A percentile compares a stretch with the other conserved stretches of the same genome.
Conservation (phyloP, 768 basidiomycete species). For the Lactarius trivialis region DNA sequence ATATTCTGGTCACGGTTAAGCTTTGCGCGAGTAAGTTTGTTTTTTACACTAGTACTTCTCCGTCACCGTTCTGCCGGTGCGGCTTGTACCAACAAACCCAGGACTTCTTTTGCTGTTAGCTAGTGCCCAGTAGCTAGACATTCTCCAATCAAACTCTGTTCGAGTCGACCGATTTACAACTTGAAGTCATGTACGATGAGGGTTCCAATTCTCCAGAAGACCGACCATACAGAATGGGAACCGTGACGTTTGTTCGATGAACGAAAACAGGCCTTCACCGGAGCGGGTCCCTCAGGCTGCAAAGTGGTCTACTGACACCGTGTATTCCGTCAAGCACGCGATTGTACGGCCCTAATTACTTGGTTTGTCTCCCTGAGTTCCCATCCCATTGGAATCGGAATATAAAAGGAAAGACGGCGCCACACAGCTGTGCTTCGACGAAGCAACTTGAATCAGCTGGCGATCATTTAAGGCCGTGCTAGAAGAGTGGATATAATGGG, state of each 20-base stretch:
- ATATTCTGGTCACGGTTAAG: no score
- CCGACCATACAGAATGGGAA: not conserved
- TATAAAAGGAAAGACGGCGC: not conserved
- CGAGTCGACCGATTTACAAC: no score
- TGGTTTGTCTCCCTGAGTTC: not conserved
- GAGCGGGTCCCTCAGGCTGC: not conserved
- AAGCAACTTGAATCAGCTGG: no score
- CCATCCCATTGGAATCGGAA: not conserved
- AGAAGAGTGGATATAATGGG: not conserved
- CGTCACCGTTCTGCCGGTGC: not conserved
- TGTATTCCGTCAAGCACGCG: not conserved
- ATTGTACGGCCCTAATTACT: not conserved
- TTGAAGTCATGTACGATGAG: not conserved
- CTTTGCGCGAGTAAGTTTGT: not conserved
- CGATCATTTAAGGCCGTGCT: not conserved
- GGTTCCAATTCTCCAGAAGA: not conserved
- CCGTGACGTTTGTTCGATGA: not conserved
- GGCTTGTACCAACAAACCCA: not conserved
- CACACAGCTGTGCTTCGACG: not conserved
- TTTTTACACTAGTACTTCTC: not conserved
- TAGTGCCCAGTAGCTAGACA: no score
- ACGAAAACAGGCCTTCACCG: not conserved
- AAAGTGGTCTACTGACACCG: not conserved
- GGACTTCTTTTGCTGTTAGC: no score
- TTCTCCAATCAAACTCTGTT: no score